These are phyloP conservation scores for Solanum aculeatissimum DNA, from an alignment of 305 asterid genomes.

Conservation along the genomic window DNA sequence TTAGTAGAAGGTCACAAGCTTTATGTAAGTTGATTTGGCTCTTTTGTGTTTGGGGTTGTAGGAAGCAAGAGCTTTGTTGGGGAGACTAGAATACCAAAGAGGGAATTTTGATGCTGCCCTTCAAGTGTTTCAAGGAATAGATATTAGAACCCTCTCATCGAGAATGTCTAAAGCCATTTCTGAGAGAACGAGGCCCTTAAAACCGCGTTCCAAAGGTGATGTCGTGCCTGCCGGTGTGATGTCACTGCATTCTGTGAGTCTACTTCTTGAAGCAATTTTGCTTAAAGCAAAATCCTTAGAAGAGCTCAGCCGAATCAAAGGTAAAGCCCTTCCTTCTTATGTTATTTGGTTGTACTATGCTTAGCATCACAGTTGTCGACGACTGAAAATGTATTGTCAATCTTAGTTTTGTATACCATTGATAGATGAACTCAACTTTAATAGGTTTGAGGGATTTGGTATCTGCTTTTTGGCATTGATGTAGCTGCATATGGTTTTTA, in stretches of 20 bases:
- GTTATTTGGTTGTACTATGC: background rate
- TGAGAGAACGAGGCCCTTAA: conserved; percentile 44
- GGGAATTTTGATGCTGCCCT: conserved; percentile 94
- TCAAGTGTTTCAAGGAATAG: conserved; percentile 94
- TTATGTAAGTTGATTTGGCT: background rate
- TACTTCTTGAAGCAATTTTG: conserved; percentile 79
- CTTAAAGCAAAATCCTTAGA: conserved; percentile 66
- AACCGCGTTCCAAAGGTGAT: conserved; percentile 35
- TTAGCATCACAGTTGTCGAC: background rate
- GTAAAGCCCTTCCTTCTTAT: conserved; percentile 14
- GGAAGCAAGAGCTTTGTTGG: conserved; percentile 96
- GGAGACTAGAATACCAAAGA: conserved; percentile 87
- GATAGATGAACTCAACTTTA: background rate
- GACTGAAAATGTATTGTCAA: background rate
- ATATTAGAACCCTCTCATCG: conserved; percentile 49
- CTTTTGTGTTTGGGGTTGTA: conserved; percentile 7
- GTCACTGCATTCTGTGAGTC: conserved; percentile 86
- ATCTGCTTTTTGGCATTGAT: conserved; percentile 4
- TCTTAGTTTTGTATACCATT: background rate
- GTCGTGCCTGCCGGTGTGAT: conserved; percentile 35
- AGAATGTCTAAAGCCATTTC: conserved; percentile 66
- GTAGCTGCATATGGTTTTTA: background rate
- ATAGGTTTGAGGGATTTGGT: background rate
- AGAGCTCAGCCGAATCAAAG: conserved; percentile 69
- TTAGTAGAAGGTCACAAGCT: background rate